Evolutionary conservation across 176 grass and related monocot genomes (phyloP), one percentile per base, ranked within the genome.

Genomic region (Aegilops longissima): DNA sequence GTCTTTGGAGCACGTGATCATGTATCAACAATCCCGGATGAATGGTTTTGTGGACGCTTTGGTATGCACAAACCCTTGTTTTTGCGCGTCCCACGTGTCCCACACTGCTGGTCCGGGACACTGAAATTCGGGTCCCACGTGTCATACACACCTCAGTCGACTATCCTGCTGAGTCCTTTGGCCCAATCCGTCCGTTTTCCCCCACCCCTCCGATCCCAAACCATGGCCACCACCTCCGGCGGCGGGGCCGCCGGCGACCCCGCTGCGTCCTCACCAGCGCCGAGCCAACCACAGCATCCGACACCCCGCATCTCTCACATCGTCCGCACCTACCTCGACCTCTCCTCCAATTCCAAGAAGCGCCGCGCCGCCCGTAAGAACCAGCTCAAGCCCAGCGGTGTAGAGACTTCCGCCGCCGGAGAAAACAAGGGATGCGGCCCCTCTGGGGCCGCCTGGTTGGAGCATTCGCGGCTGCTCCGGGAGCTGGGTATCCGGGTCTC

Each of bases 401-500:
- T 65, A 31, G 86, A 79, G 73, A 9, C 38, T 23, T 39, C 72
- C 13, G 86, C 70, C 8, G 11, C 61, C 34, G 44, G 24, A 34
- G 84, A 73, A 1, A 80, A 82, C 27, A 70, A 62, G 61, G 83
- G 45, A 0, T 45, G 34, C 9, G 80, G 84, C 8, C 61, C 72
- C 20, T 30, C 84, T 2, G 80, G 33, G 12, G 2, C 9, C 2
- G 42, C 76, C 23, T 76, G 90, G 31, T 77, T 83, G 6, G 90
- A 89, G 12, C 90, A 91, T 5, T 96, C 92, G 36, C 88, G 86
- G 75, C 84, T 98, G 40, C 87, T 96, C 29, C 84, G 96, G 42
- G 96, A 98, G 88, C 93, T 98, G 82, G 92, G 93, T 25, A 77
- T 98, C 40, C 80, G 92, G 62, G 93, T 98, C 72, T 94, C 86